phyloP scores from a whole-genome alignment of 768 basidiomycete species.

The Candolleomyces eurysporus region DNA sequence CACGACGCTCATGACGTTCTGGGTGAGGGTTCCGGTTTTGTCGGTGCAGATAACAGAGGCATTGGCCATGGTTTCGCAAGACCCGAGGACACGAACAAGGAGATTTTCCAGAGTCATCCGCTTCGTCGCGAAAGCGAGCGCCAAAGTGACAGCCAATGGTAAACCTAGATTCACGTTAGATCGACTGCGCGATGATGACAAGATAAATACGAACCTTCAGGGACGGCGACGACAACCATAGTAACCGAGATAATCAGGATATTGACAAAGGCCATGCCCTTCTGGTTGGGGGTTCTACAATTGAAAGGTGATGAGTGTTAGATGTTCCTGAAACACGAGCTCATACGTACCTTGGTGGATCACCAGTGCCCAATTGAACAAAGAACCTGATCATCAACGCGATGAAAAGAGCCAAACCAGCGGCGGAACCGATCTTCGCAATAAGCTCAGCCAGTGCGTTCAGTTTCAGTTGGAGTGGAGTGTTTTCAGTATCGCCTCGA shows the following conservation, averaged over 20 bases:
- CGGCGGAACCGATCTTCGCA: slow-evolving; percentile 82
- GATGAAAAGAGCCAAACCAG: slow-evolving; percentile 77
- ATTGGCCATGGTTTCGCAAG: slow-evolving; percentile 99
- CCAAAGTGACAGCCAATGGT: slow-evolving; percentile 93
- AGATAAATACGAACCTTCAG: slow-evolving; percentile 33
- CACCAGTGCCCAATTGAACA: slow-evolving; percentile 69
- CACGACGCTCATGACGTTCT: slow-evolving; percentile 94
- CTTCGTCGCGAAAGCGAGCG: slow-evolving; percentile 94
- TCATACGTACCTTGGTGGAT: slow-evolving; percentile 52
- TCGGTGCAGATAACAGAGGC: slow-evolving; percentile 95
- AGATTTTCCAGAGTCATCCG: slow-evolving; percentile 97
- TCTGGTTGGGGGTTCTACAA: slow-evolving; percentile 66
- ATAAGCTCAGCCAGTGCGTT: slow-evolving; percentile 94
- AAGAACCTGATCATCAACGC: slow-evolving; percentile 94
- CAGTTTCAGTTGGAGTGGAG: slow-evolving; percentile 91
- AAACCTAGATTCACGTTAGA: slow-evolving; percentile 52
- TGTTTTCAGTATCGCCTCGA: slow-evolving; percentile 82
- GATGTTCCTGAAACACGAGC: not conserved
- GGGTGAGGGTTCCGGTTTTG: slow-evolving; percentile 95
- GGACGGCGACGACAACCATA: slow-evolving; percentile 52
- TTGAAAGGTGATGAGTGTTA: not conserved
- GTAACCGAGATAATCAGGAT: slow-evolving; percentile 95
- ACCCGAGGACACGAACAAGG: slow-evolving; percentile 91
- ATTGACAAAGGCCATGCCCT: slow-evolving; percentile 88
- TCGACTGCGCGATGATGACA: not conserved